Base-by-base conservation (phyloP, 345 rosid genomes). In the Rhodamnia argentea region DNA sequence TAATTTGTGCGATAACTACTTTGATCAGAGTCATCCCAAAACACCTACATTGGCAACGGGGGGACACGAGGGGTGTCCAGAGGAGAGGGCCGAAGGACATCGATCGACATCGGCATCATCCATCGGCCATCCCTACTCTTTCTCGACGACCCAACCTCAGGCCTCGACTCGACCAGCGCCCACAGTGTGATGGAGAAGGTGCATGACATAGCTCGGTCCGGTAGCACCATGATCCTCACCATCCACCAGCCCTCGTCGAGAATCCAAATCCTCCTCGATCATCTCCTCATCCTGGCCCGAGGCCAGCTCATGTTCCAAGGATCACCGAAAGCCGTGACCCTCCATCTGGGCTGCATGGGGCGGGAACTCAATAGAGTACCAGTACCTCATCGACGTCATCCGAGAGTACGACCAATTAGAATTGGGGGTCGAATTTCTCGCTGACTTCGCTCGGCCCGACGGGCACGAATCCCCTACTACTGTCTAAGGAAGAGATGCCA, bases 261-360 rank as follows among this genome's bases (percentile, higher is more conserved):
- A 86, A 91, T 94, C 90, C 93, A 86, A 54, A 47, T 89, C 82
- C 90, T 93, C 10, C 92, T 93, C 8, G 96, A 93, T 54, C 95
- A 94, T 89, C 91, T 94, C 84, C 88, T 92, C 62, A 83, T 92
- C 83, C 91, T 93, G 44, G 95, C 94, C 84, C 88, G 95, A 2
- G 92, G 96, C 29, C 93, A 90, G 82, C 94, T 94, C 89, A 91
- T 93, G 94, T 93, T 84, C 85, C 93, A 94, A 87, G 96, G 96
- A 14, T 83, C 92, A 0, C 95, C 95, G 0, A 90, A 88, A 81
- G 93, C 92, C 81, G 92, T 91, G 13, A 76, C 88, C 44, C 92
- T 91, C 29, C 91, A 92, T 88, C 89, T 94, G 2, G 86, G 59
- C 20, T 88, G 92, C 44, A 90, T 93, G 94, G 94, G 94, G 42